These are phyloP conservation scores for Aspergillus calidoustus DNA, from an alignment of 2,329 filamentous ascomycete genomes.

Conservation along the genomic window DNA sequence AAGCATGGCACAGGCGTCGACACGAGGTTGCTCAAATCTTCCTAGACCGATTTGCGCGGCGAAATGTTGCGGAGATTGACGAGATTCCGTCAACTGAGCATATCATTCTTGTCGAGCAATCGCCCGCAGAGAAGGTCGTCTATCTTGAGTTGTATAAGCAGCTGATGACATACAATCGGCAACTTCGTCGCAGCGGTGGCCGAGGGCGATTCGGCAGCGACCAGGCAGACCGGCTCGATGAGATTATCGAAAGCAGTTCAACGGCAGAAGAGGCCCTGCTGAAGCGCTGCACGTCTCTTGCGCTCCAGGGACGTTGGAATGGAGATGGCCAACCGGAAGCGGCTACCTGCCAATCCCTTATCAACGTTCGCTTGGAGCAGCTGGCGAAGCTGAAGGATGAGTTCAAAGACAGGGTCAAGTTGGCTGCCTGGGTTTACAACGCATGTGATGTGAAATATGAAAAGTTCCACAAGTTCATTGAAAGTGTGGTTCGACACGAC, in stretches of 20 bases:
- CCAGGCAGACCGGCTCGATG: constrained; percentile 47
- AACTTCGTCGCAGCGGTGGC: constrained; percentile 32
- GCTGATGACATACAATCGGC: constrained; percentile 57
- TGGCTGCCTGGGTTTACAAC: constrained; percentile 37
- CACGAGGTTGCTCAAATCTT: constrained; percentile 60
- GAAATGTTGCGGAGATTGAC: constrained; percentile 50
- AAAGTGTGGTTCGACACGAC: constrained; percentile 32
- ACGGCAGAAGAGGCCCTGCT: constrained; percentile 60
- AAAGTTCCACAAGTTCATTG: constrained; percentile 35
- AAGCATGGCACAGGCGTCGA: constrained; percentile 57
- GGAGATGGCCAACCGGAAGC: constrained; percentile 30
- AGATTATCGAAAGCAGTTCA: constrained; percentile 50
- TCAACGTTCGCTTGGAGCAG: constrained; percentile 30
- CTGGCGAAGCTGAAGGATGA: constrained; percentile 28
- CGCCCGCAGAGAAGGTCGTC: constrained; percentile 54
- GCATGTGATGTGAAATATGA: constrained; percentile 27
- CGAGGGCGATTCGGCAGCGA: constrained; percentile 33
- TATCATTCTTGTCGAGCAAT: constrained; percentile 50
- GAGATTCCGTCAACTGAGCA: constrained; percentile 53
- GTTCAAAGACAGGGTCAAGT: constrained; percentile 30
- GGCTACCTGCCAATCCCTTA: constrained; percentile 39
- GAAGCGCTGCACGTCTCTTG: constrained; percentile 49
- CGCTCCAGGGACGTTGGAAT: constrained; percentile 33
- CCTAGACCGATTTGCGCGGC: constrained; percentile 57
- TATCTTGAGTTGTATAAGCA: constrained; percentile 62